Evolutionary conservation across 1,139 yeast genomes (phyloP).

Genomic region (Candida sp.): DNA sequence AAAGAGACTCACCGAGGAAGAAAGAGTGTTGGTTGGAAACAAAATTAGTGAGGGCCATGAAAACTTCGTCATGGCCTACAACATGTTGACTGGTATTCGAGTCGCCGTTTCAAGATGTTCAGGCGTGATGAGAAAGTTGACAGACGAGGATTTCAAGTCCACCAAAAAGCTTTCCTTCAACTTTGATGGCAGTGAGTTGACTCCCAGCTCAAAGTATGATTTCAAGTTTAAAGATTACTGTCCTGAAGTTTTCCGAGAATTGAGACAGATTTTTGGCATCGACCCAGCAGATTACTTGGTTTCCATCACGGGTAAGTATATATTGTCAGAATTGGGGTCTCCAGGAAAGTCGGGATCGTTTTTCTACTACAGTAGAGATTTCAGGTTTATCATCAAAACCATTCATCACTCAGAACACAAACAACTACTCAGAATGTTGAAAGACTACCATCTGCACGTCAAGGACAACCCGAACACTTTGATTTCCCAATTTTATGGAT

Average conservation of each 20-base stretch:
- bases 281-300: slow-evolving; percentile 97
- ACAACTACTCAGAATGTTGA: slow-evolving; percentile 74
- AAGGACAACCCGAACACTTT: slow-evolving; percentile 86
- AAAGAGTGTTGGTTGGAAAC: slow-evolving; percentile 70
- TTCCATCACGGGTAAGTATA: slow-evolving; percentile 91
- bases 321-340: slow-evolving; percentile 89
- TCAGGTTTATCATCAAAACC: slow-evolving; percentile 92
- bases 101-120: slow-evolving; percentile 95
- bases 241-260: slow-evolving; percentile 92
- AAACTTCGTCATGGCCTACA: slow-evolving; percentile 93
- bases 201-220: slow-evolving; percentile 94
- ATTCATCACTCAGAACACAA: slow-evolving; percentile 94
- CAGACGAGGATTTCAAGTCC: slow-evolving; percentile 69
- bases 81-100: slow-evolving; percentile 96
- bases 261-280: slow-evolving; percentile 77
- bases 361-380: slow-evolving; percentile 94
- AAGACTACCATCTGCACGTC: slow-evolving; percentile 82
- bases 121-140: slow-evolving; percentile 77
- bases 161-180: slow-evolving; percentile 86
- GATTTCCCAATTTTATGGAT: slow-evolving; percentile 92
- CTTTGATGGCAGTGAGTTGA: slow-evolving; percentile 84
- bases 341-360: slow-evolving; percentile 98
- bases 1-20: slow-evolving; percentile 38
- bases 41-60: slow-evolving; percentile 92
- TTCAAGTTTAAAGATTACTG: slow-evolving; percentile 97